Evolutionary conservation across 768 basidiomycete genomes (phyloP), one percentile per base, ranked within the genome.

Genomic region (Tephrocybe sp.): DNA sequence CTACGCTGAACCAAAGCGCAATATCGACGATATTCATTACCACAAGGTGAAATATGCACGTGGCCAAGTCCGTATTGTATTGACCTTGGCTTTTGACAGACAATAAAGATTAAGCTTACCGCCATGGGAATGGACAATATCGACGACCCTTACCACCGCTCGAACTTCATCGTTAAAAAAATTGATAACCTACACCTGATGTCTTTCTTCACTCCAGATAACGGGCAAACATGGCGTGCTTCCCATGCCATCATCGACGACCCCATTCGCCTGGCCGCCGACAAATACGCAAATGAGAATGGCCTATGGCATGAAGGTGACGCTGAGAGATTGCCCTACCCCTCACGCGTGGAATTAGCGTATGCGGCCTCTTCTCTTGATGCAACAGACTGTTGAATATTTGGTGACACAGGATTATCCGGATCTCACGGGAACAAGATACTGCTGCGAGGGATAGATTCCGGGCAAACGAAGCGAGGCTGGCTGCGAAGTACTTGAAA

Each of bases 171-270:
- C 31, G 29, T 42, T 23, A 42, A 49, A 18, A 22, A 18, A n/a
- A 21, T 16, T 41, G 16, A 34, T 22, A 21, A 30, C 29, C 41
- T 49, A 2, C 40, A 37, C 47, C 40, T 49, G 3, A 33, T 42
- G 30, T 49, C 31, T 9, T 27, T 49, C 30, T 36, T 24, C 39
- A 42, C 47, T 9, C 21, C 31, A 2, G 47, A 49, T 25, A 24
- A 27, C 30, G 40, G 47, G 15, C 6, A 3, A 15, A 49, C 47
- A n/a, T 49, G 39, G 27, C 29, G 29, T 31, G 30, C 47, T 22
- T 4, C 21, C 13, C 47, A 49, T 24, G 41, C 47, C 40, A 49
- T 42, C 40, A 31, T 36, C 21, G 40, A 50, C 25, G 45, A 45
- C 33, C 45, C 45, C 2, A 27, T 15, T 22, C 22, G 43, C 30